Conservation (phyloP, 805 yeast species). For the Ogataea dorogensis region DNA sequence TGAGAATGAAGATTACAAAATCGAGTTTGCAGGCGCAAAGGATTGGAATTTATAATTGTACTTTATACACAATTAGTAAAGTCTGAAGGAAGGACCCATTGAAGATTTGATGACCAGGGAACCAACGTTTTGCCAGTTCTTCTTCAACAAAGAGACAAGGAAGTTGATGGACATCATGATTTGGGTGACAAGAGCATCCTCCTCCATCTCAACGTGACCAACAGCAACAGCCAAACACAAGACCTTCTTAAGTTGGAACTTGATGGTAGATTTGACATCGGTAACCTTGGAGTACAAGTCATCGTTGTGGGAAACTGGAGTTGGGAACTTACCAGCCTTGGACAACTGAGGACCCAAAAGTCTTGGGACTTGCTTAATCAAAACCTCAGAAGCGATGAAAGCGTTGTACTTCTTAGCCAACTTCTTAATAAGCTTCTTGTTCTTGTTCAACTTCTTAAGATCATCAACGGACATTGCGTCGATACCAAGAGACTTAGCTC, state of each 20-base stretch:
- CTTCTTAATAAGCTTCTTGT: slow-evolving; percentile 99
- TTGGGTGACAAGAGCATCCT: slow-evolving; percentile 94
- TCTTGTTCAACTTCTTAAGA: slow-evolving; percentile 99
- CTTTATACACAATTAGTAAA: slow-evolving; percentile 64
- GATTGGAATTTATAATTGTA: not conserved
- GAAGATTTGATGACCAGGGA: slow-evolving; percentile 98
- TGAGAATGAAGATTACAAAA: too few species aligned
- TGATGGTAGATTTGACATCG: slow-evolving; percentile 98
- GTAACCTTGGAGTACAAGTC: slow-evolving; percentile 93
- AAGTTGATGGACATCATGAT: slow-evolving; percentile 98
- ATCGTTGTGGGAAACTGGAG: slow-evolving; percentile 99
- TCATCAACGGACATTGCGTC: slow-evolving; percentile 99
- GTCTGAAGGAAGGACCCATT: slow-evolving; percentile 99
- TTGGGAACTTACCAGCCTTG: slow-evolving; percentile 99
- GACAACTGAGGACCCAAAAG: slow-evolving; percentile 99
- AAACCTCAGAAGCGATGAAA: slow-evolving; percentile 97
- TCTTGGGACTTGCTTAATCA: slow-evolving; percentile 99
- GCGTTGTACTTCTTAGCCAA: slow-evolving; percentile 99
- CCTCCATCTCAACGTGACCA: slow-evolving; percentile 99
- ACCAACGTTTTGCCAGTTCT: slow-evolving; percentile 99
- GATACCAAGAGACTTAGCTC: slow-evolving; percentile 98
- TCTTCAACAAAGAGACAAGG: slow-evolving; percentile 98
- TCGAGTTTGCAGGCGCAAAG: not conserved
- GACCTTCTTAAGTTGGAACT: slow-evolving; percentile 99
- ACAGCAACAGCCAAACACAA: slow-evolving; percentile 99